Percentiles rank a stretch among this genome's conserved stretches.
Evolutionary conservation across 345 rosid species (phyloP).

Genomic region (Crucihimalaya himalaica): DNA sequence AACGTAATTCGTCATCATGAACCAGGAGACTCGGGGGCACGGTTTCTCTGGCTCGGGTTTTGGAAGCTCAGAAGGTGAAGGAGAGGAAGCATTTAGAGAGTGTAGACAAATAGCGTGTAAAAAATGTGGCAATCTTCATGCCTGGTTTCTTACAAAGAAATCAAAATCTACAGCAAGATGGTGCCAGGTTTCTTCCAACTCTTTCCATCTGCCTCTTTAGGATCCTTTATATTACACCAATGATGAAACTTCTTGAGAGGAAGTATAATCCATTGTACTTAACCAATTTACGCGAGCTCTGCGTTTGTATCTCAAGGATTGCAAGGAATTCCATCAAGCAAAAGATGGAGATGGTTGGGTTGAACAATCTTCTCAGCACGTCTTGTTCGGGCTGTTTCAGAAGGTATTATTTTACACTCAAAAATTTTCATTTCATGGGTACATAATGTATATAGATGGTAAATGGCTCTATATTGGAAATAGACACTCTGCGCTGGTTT

Average conservation of each 20-base stretch:
- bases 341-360: slow-evolving; percentile 99
- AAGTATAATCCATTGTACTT: slow-evolving; percentile 8
- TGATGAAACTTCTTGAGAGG: slow-evolving; percentile 14
- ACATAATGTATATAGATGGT: background rate
- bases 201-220: slow-evolving; percentile 21
- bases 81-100: slow-evolving; percentile 69
- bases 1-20: slow-evolving; percentile 41
- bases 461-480: background rate
- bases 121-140: slow-evolving; percentile 73
- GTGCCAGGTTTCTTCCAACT: slow-evolving; percentile 82
- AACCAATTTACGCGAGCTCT: background rate
- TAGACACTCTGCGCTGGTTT: slow-evolving; percentile 12
- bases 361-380: slow-evolving; percentile 82
- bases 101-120: slow-evolving; percentile 88
- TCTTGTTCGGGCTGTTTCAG: slow-evolving; percentile 81
- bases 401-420: slow-evolving; percentile 50
- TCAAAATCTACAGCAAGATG: slow-evolving; percentile 93
- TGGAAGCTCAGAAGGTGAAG: slow-evolving; percentile 59
- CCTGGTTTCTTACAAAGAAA: slow-evolving; percentile 76
- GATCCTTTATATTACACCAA: background rate
- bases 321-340: slow-evolving; percentile 89
- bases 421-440: background rate
- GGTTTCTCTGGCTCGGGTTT: slow-evolving; percentile 66
- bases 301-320: slow-evolving; percentile 61
- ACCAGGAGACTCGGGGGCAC: slow-evolving; percentile 49